phyloP scores from a whole-genome alignment of 164 flowering plant genomes.

The Tinospora cordifolia region DNA sequence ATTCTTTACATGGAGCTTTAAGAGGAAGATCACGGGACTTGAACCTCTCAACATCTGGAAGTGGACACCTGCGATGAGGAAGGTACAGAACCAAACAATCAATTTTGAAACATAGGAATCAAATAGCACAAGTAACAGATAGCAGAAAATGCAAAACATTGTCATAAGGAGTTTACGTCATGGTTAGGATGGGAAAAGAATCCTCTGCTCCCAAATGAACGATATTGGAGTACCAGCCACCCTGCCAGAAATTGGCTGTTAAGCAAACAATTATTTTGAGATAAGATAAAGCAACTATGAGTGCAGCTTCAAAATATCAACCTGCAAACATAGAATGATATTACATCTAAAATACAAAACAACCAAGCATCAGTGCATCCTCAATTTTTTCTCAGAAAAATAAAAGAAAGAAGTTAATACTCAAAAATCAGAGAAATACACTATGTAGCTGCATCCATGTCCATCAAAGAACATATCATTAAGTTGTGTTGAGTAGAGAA shows the following conservation, averaged over 20 bases:
- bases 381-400: no score
- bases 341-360: no score
- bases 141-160: background rate
- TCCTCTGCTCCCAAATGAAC: constrained; percentile 67
- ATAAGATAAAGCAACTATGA: background rate
- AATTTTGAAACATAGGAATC: background rate
- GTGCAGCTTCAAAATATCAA: no score
- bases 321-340: no score
- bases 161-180: constrained; percentile 51
- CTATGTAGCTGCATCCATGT: no score
- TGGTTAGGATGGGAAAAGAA: constrained; percentile 67
- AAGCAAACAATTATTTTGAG: background rate
- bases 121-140: background rate
- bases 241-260: constrained; percentile 35
- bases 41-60: constrained; percentile 39
- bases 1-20: constrained; percentile 44
- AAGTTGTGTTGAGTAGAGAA: no score
- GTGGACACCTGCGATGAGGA: constrained; percentile 48
- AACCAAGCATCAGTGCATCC: no score
- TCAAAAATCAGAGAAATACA: no score
- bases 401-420: no score
- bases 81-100: background rate
- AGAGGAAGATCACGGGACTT: constrained; percentile 48
- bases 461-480: no score
- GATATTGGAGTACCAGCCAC: constrained; percentile 71